phyloP scores from a whole-genome alignment of 2,329 filamentous ascomycete genomes.

The Emericellopsis cladophorae region DNA sequence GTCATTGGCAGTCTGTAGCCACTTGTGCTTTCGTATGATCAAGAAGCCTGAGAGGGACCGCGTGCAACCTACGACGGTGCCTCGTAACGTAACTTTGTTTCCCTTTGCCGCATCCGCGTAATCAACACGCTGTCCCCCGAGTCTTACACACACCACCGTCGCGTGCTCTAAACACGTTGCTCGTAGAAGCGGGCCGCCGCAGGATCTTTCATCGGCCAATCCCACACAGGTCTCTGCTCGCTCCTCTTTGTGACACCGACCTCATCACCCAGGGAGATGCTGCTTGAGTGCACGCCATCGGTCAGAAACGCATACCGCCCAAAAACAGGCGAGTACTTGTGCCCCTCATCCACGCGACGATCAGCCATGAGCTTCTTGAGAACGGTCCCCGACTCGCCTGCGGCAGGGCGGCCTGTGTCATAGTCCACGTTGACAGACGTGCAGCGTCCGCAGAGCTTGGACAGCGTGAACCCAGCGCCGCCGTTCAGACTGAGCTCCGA shows the following conservation, averaged over 20 bases:
- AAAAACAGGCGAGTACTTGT: conserved; percentile 58
- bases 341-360: conserved; percentile 56
- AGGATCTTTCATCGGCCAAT: conserved; percentile 27
- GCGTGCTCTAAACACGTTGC: not conserved
- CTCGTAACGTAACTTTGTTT: too few species aligned
- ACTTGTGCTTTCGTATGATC: too few species aligned
- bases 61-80: too few species aligned
- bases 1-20: too few species aligned
- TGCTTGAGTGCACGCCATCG: conserved; percentile 7
- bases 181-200: conserved; percentile 12
- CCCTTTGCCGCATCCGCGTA: too few species aligned
- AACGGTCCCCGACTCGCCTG: conserved; percentile 44
- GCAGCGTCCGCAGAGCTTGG: conserved; percentile 59
- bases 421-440: conserved; percentile 62
- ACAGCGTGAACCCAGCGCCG: conserved; percentile 37
- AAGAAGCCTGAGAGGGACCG: too few species aligned
- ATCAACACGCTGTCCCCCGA: too few species aligned
- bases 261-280: conserved; percentile 41
- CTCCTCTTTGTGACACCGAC: conserved; percentile 37
- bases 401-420: conserved; percentile 43
- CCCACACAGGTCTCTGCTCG: conserved; percentile 37
- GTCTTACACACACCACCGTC: too few species aligned
- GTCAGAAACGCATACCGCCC: conserved; percentile 56
- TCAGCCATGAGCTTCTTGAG: conserved; percentile 60
- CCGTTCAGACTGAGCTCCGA: conserved; percentile 37